Evolutionary conservation across 2,329 filamentous ascomycete genomes (phyloP).

Genomic region (Teratosphaeriaceae sp.): DNA sequence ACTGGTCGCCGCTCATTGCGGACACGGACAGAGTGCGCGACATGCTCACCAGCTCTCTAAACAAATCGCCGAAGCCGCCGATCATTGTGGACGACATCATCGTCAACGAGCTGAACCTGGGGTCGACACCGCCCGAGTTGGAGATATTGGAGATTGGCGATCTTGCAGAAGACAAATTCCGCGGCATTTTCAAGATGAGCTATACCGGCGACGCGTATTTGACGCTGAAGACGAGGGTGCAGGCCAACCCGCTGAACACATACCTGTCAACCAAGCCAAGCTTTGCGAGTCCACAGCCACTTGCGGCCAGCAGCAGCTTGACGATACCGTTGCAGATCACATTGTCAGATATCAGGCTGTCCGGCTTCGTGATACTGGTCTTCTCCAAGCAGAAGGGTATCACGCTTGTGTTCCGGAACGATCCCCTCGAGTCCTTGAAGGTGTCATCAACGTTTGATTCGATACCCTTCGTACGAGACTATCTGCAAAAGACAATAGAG

Average conservation of each 20-base stretch:
- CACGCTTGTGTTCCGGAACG: conserved; percentile 95
- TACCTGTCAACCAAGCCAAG: conserved; percentile 85
- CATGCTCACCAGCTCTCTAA: conserved; percentile 87
- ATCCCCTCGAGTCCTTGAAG: conserved; percentile 94
- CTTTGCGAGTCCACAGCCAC: conserved; percentile 86
- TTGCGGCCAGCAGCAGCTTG: conserved; percentile 84
- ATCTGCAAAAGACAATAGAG: conserved; percentile 93
- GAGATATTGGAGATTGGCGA: conserved; percentile 98
- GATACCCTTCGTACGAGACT: conserved; percentile 96
- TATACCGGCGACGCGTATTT: conserved; percentile 93
- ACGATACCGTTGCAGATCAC: conserved; percentile 98
- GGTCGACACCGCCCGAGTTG: conserved; percentile 86
- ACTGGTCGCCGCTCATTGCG: conserved; percentile 98
- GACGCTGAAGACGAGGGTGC: conserved; percentile 90
- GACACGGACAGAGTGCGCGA: conserved; percentile 89
- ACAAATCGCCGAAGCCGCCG: conserved; percentile 95
- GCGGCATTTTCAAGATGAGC: conserved; percentile 99
- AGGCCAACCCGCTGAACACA: conserved; percentile 95
- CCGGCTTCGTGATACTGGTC: conserved; percentile 93
- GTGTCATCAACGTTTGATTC: conserved; percentile 99
- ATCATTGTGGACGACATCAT: conserved; percentile 99
- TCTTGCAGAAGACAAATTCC: conserved; percentile 90
- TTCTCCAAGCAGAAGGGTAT: conserved; percentile 97
- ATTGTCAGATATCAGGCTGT: conserved; percentile 88
- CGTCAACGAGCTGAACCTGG: conserved; percentile 95